These are phyloP conservation scores for Exserohilum rostratum DNA, from an alignment of 2,329 filamentous ascomycete species.

Conservation along the genomic window DNA sequence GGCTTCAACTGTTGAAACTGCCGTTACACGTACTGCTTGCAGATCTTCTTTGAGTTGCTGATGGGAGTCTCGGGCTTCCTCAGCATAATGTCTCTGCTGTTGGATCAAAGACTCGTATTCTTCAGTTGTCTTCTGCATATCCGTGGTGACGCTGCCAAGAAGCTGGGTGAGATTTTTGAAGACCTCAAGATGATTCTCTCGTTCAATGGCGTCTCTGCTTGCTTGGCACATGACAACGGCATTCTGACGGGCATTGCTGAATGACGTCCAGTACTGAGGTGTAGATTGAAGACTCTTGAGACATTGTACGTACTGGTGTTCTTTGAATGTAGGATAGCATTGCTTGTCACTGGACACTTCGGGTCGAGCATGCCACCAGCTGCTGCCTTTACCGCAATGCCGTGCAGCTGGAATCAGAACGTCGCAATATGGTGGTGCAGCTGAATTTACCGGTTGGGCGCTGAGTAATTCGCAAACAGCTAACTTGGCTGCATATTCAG, in stretches of 20 bases:
- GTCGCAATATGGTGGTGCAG: slow-evolving; percentile 59
- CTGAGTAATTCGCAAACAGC: slow-evolving; percentile 67
- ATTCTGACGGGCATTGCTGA: slow-evolving; percentile 66
- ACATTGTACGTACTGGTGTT: slow-evolving; percentile 56
- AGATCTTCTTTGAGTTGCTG: slow-evolving; percentile 22
- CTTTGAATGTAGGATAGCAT: slow-evolving; percentile 45
- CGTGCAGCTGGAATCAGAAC: slow-evolving; percentile 53
- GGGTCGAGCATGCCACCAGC: slow-evolving; percentile 28
- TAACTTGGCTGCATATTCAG: slow-evolving; percentile 66
- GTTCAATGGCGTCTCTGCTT: slow-evolving; percentile 63
- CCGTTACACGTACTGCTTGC: slow-evolving; percentile 26
- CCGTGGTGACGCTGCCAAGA: slow-evolving; percentile 28
- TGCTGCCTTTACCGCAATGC: slow-evolving; percentile 33
- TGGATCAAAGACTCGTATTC: slow-evolving; percentile 32
- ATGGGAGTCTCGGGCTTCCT: slow-evolving; percentile 30
- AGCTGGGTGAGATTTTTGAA: slow-evolving; percentile 44
- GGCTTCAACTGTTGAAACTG: slow-evolving; percentile 21
- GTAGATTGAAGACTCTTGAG: slow-evolving; percentile 60
- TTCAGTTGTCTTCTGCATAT: slow-evolving; percentile 28
- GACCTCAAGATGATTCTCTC: slow-evolving; percentile 50
- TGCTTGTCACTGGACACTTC: slow-evolving; percentile 24
- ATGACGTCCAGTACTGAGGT: slow-evolving; percentile 68
- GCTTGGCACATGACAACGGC: slow-evolving; percentile 68
- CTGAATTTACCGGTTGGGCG: slow-evolving; percentile 50
- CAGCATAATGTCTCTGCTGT: slow-evolving; percentile 32